These are phyloP conservation scores for Phaffomyces antillensis DNA, from an alignment of 805 yeast species.

Conservation along the genomic window DNA sequence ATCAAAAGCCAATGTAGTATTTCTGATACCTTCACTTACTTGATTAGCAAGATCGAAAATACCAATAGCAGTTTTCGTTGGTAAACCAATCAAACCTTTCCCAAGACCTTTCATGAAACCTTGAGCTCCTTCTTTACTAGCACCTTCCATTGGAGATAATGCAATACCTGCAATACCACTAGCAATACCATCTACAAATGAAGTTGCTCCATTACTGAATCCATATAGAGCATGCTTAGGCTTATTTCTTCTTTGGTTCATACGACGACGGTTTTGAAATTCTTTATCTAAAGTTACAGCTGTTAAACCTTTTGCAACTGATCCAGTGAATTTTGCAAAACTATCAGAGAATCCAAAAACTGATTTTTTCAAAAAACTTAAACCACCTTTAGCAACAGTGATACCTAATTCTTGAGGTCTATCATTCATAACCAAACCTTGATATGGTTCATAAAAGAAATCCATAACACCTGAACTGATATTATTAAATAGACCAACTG, in stretches of 20 bases:
- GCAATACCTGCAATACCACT: constrained; percentile 92
- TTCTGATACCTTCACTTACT: constrained; percentile 88
- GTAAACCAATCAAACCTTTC: constrained; percentile 89
- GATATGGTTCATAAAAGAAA: constrained; percentile 94
- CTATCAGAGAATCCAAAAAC: constrained; percentile 94
- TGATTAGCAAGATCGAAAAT: constrained; percentile 87
- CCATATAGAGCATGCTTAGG: constrained; percentile 85
- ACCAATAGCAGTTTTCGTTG: constrained; percentile 96
- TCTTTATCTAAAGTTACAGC: constrained; percentile 82
- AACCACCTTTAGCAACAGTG: constrained; percentile 92
- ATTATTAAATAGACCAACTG: constrained; percentile 92
- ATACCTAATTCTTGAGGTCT: constrained; percentile 95
- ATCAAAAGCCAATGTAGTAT: constrained; percentile 87
- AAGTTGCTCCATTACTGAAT: constrained; percentile 76
- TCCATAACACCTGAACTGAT: constrained; percentile 94
- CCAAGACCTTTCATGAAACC: constrained; percentile 95
- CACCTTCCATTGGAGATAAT: constrained; percentile 84
- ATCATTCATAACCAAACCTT: constrained; percentile 90
- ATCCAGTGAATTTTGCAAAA: constrained; percentile 85
- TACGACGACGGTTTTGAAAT: constrained; percentile 76
- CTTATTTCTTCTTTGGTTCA: constrained; percentile 66
- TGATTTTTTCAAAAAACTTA: constrained; percentile 88
- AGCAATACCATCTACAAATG: constrained; percentile 78
- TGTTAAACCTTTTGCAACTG: constrained; percentile 88
- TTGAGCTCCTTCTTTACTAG: constrained; percentile 76